Evolutionary conservation across 805 yeast genomes (phyloP).

Genomic region (Saccharomycopsis lassenensis): DNA sequence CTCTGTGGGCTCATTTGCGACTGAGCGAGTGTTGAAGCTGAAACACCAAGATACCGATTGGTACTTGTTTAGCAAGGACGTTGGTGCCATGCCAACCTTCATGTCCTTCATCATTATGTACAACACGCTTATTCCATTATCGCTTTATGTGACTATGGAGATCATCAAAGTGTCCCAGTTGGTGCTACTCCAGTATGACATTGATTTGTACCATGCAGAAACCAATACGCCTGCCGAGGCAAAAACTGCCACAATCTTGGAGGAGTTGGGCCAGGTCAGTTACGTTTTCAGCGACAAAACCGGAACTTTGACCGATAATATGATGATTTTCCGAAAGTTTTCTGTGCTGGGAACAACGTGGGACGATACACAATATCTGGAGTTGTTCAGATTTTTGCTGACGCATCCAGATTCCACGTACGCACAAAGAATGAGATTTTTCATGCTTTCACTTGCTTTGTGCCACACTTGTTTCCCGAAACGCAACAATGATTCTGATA

Average conservation of each 20-base stretch:
- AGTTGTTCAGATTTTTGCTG: constrained; percentile 61
- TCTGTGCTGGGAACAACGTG: constrained; percentile 84
- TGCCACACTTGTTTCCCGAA: constrained; percentile 89
- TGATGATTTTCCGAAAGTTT: constrained; percentile 85
- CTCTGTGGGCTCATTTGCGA: constrained; percentile 75
- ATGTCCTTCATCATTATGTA: constrained; percentile 98
- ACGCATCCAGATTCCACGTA: constrained; percentile 57
- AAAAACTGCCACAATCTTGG: constrained; percentile 88
- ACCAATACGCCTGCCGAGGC: constrained; percentile 90
- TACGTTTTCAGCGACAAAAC: constrained; percentile 94
- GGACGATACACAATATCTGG: constrained; percentile 27
- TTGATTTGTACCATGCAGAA: constrained; percentile 84
- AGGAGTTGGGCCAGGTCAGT: constrained; percentile 94
- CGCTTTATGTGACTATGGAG: constrained; percentile 94
- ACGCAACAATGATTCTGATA: constrained; percentile 20
- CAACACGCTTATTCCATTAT: constrained; percentile 89
- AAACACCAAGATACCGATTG: constrained; percentile 36
- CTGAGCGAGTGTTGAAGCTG: constrained; percentile 45
- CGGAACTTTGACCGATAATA: constrained; percentile 91
- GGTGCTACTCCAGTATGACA: constrained; percentile 72
- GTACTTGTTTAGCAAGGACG: constrained; percentile 68
- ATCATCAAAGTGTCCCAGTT: constrained; percentile 85
- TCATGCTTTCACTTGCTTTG: constrained; percentile 68
- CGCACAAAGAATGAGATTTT: constrained; percentile 65
- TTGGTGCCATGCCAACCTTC: constrained; percentile 76